Percentiles rank a stretch among this genome's conserved stretches.
phyloP scores from a whole-genome alignment of 1,284 basidiomycete genomes.

The Cutaneotrichosporon mucoides region DNA sequence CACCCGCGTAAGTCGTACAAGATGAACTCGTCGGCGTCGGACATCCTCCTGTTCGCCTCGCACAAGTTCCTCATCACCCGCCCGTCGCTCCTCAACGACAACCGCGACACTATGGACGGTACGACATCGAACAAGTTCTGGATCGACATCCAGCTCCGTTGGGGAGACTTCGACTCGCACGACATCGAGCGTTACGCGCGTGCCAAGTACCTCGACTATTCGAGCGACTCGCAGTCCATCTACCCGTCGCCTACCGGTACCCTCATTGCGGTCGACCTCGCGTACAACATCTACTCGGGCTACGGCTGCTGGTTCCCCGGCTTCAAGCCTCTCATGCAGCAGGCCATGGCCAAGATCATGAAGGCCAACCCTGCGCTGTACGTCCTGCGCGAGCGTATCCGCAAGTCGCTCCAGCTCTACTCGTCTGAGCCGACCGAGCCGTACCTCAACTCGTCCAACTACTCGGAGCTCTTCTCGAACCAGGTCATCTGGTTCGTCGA shows the following conservation, averaged over 20 bases:
- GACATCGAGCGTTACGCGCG: conserved; percentile 97
- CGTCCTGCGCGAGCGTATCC: conserved; percentile 95
- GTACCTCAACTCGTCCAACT: conserved; percentile 84
- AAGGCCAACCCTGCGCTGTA: conserved; percentile 78
- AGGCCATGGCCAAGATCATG: conserved; percentile 99
- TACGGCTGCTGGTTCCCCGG: conserved; percentile 99
- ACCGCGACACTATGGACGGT: conserved; percentile 93
- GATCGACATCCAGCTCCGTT: conserved; percentile 96
- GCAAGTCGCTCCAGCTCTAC: conserved; percentile 97
- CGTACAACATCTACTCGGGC: conserved; percentile 98
- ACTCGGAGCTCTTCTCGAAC: conserved; percentile 97
- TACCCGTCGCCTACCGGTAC: conserved; percentile 98
- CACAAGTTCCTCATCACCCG: conserved; percentile 99
- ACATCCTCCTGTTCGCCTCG: conserved; percentile 93
- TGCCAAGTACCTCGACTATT: conserved; percentile 82
- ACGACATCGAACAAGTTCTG: conserved; percentile 99
- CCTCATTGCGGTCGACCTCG: conserved; percentile 94
- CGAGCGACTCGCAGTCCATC: conserved; percentile 93
- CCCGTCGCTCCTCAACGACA: conserved; percentile 92
- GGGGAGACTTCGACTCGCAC: conserved; percentile 99
- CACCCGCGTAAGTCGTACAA: conserved; percentile 98
- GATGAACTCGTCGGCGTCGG: conserved; percentile 94
- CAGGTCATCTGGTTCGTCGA: conserved; percentile 99
- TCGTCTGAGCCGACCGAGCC: conserved; percentile 99
- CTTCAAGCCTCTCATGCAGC: conserved; percentile 94